Base-by-base conservation (phyloP, 2,329 filamentous ascomycete species). In the Trichoderma oligosporum region DNA sequence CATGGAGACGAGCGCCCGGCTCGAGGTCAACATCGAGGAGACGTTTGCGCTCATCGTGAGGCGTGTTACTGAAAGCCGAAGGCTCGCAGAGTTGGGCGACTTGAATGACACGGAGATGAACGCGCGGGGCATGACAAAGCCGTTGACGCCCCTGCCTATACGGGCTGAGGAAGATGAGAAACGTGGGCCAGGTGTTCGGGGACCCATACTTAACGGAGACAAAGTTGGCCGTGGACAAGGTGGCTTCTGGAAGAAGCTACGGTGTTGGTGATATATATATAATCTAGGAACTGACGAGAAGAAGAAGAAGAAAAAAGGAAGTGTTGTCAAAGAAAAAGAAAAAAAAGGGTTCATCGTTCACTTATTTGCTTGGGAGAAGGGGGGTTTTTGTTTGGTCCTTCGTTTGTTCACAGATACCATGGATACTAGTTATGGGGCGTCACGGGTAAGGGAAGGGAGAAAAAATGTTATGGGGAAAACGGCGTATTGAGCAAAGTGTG, bases 11-110 rank as follows among this genome's bases (percentile, higher is more conserved):
- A 91, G 87, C 66, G 89, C 89, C 4, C 77, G 89, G 55, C 83
- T 91, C 65, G 88, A 91, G 77, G 89, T 94, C 62, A 94, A 94
- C 70, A 90, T 94, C 61, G 89, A 94, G 71, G 89, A 94, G 80
- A 93, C 89, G 0, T 94, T 94, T 78, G 88, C 87, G 33, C 78
- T 86, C 36, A 82, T 86, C 59, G 80, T 86, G 41, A 76, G 82
- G 24, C 76, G 83, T 51, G 84, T 87, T 49, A 77, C 82, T 45
- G 83, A 86, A 74, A 75, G 75, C n/a, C 71, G 82, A 18, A 70
- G 74, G 12, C 70, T 78, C 42, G 80, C 80, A 4, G 78, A 78
- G 63, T 71, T 74, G 67, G 80, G 77, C 59, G 63, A 73, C 53
- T 62, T 68, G 47, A 75, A 76, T 57, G 72, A 72, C 56, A 70